Evolutionary conservation across 2,329 filamentous ascomycete species (phyloP).

Genomic region (Raffaelea ambrosiae): DNA sequence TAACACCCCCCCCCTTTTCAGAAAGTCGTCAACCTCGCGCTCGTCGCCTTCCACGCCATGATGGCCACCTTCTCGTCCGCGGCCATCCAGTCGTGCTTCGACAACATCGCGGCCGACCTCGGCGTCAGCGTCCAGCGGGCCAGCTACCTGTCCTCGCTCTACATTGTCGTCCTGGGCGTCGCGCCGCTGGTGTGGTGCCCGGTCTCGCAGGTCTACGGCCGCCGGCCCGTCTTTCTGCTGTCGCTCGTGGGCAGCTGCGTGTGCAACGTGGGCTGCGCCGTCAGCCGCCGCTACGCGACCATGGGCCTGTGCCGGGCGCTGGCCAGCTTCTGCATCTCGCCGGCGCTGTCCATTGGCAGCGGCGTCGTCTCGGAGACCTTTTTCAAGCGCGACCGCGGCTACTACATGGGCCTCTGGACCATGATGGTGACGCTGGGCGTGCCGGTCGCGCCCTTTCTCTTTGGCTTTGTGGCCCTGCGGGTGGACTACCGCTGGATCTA

Average conservation of each 20-base stretch:
- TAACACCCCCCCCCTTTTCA: too few species aligned
- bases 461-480: constrained; percentile 38
- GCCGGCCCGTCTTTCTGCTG: constrained; percentile 44
- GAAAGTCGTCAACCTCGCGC: too few species aligned
- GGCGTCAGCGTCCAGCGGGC: constrained; percentile 36
- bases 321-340: too few species aligned
- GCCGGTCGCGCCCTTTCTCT: constrained; percentile 23
- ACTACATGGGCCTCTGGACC: constrained; percentile 52
- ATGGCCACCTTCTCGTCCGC: too few species aligned
- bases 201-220: constrained; percentile 42
- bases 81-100: constrained; percentile 25
- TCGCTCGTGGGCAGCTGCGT: constrained; percentile 36
- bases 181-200: constrained; percentile 50
- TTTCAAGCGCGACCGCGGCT: constrained; percentile 44
- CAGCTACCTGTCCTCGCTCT: constrained; percentile 46
- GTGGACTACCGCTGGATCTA: constrained; percentile 51
- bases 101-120: constrained; percentile 42
- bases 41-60: too few species aligned
- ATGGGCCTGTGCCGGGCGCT: too few species aligned
- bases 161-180: constrained; percentile 44
- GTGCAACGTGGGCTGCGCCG: constrained; percentile 47
- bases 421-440: constrained; percentile 19
- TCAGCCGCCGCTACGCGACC: constrained; percentile 28
- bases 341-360: constrained; percentile 35
- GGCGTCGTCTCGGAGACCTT: constrained; percentile 50